phyloP scores from a whole-genome alignment of 345 rosid species.

The Eucalyptus decipiens region DNA sequence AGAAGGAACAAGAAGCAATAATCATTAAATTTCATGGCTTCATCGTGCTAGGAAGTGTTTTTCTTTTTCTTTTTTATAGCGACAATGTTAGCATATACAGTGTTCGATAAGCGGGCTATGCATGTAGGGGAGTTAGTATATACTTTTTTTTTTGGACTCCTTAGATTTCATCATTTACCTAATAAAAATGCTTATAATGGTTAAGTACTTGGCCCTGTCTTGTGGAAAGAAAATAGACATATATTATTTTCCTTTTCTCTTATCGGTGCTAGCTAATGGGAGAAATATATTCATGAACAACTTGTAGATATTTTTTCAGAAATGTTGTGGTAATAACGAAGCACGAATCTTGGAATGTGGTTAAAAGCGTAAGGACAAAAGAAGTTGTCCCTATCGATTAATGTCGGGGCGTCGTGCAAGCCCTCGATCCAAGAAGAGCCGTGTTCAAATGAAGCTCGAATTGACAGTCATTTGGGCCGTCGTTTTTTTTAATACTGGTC shows the following conservation, averaged over 20 bases:
- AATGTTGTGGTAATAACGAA: background rate
- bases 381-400: background rate
- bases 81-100: background rate
- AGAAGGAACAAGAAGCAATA: background rate
- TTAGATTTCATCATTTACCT: background rate
- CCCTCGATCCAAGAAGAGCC: background rate
- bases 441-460: background rate
- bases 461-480: background rate
- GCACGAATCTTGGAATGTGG: background rate
- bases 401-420: background rate
- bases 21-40: background rate
- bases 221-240: background rate
- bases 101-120: background rate
- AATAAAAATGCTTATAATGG: background rate
- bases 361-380: background rate
- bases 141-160: background rate
- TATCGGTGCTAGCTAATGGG: background rate
- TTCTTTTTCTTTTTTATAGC: background rate
- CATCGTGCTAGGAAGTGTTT: background rate
- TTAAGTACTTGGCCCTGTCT: background rate
- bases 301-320: background rate
- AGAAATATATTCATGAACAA: background rate
- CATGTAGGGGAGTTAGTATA: background rate
- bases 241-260: background rate
- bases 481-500: background rate